A percentile compares a stretch with the other conserved stretches of the same genome.
Conservation (phyloP, 1,284 basidiomycete species). For the Malassezia pachydermatis region DNA sequence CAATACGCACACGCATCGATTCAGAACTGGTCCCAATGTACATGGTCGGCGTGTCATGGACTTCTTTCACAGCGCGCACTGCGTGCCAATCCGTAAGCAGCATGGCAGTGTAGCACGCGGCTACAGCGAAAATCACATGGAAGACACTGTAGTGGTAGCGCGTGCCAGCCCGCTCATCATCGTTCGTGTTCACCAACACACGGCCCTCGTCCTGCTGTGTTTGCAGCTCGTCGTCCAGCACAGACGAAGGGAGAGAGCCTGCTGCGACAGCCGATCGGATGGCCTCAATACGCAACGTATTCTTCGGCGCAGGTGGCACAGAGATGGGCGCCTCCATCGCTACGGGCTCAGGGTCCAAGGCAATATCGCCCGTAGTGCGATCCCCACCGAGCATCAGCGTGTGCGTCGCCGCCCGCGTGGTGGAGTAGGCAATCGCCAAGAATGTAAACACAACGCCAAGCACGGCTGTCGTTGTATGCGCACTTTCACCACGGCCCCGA, state of each 20-base stretch:
- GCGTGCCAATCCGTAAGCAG: conserved; percentile 84
- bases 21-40: conserved; percentile 89
- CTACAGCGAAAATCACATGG: conserved; percentile 93
- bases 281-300: conserved; percentile 85
- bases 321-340: conserved; percentile 49
- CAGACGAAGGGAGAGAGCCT: conserved; percentile 85
- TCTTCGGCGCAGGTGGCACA: conserved; percentile 72
- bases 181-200: conserved; percentile 59
- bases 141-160: conserved; percentile 98
- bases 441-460: conserved; percentile 93
- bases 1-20: conserved; percentile 98
- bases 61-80: conserved; percentile 30
- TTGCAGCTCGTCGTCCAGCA: conserved; percentile 63
- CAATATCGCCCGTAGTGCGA: conserved; percentile 51
- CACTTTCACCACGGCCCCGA: conserved; percentile 56
- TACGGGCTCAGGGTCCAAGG: conserved; percentile 37
- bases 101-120: conserved; percentile 95
- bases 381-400: conserved; percentile 75
- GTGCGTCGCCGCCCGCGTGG: conserved; percentile 87
- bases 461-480: conserved; percentile 75
- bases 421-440: conserved; percentile 94
- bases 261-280: conserved; percentile 89
- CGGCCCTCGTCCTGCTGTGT: conserved; percentile 50
- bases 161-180: conserved; percentile 93
- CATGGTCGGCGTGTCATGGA: conserved; percentile 57